A percentile compares a stretch with the other conserved stretches of the same genome.
These are phyloP conservation scores for Rubroboletus satanas DNA, from an alignment of 768 basidiomycete genomes.

Conservation along the genomic window DNA sequence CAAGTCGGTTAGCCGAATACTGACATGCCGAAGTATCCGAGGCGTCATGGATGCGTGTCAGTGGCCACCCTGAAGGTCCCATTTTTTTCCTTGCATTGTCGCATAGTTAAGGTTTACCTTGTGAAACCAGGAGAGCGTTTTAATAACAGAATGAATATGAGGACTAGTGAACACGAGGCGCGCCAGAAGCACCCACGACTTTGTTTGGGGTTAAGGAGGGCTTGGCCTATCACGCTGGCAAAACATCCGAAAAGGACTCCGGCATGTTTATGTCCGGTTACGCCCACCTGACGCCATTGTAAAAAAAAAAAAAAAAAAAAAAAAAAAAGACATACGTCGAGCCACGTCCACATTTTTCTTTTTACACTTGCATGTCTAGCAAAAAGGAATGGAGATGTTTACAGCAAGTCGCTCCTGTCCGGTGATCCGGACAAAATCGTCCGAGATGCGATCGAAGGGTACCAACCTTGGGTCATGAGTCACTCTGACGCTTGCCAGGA, in stretches of 20 bases:
- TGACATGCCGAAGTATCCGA: conserved; percentile 15
- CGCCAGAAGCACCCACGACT: conserved; percentile 25
- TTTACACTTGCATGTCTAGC: not conserved
- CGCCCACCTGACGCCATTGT: not conserved
- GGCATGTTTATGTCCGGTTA: not conserved
- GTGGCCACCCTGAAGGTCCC: conserved; percentile 11
- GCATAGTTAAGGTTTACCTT: conserved; percentile 20
- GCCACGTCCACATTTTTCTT: not conserved
- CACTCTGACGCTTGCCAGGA: not conserved
- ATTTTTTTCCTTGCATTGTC: conserved; percentile 10
- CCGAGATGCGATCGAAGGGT: conserved; percentile 8
- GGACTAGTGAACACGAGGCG: conserved; percentile 24
- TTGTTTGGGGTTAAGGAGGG: conserved; percentile 23
- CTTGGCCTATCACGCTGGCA: not conserved
- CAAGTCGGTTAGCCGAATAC: conserved; percentile 13
- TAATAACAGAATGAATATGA: conserved; percentile 2
- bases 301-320: too few relatives aligned
- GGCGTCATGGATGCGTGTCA: conserved; percentile 13
- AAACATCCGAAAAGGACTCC: not conserved
- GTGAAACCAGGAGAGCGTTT: conserved; percentile 10
- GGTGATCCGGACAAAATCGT: not conserved
- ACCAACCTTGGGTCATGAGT: not conserved
- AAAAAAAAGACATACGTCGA: not conserved
- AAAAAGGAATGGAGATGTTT: not conserved
- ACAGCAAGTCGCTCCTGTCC: not conserved